Evolutionary conservation across 78 protist species (phyloP).

Genomic region (Trichosphaerium sp.): DNA sequence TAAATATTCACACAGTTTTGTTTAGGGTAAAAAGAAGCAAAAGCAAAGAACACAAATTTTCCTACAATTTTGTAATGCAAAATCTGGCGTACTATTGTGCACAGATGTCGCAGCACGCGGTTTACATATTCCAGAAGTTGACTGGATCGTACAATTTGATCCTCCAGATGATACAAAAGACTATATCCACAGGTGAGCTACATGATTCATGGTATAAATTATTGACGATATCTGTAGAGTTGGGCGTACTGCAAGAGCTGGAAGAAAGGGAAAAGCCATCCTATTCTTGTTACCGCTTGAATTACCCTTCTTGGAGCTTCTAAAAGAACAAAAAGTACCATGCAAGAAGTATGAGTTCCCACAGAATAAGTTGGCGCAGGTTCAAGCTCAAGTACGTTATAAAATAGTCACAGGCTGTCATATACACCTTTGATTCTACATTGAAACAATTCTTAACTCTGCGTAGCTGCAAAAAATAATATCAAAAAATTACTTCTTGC

Average conservation of each 20-base stretch:
- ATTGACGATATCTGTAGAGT: constrained; percentile 91
- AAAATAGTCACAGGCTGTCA: not conserved
- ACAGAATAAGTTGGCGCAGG: constrained; percentile 75
- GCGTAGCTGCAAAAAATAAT: constrained; percentile 86
- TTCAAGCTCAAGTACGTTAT: constrained; percentile 56
- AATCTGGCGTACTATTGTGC: constrained; percentile 84
- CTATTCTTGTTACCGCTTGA: constrained; percentile 92
- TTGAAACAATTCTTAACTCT: not conserved
- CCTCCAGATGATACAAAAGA: constrained; percentile 93
- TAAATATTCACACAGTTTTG: not conserved
- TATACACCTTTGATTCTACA: not conserved
- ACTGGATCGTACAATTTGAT: constrained; percentile 98
- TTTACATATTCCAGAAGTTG: constrained; percentile 95
- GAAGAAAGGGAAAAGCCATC: constrained; percentile 82
- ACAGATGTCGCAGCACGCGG: constrained; percentile 99
- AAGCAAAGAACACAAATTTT: constrained; percentile 93
- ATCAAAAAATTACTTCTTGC: constrained; percentile 87
- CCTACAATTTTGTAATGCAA: constrained; percentile 91
- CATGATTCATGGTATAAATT: not conserved
- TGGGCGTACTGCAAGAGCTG: constrained; percentile 97
- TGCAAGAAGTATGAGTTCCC: constrained; percentile 93
- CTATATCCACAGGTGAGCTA: not conserved
- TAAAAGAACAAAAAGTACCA: constrained; percentile 72
- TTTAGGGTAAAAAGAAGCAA: constrained; percentile 87
- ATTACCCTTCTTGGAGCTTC: constrained; percentile 84